Evolutionary conservation across 2,329 filamentous ascomycete genomes (phyloP).

Genomic region (Aplosporella prunicola): DNA sequence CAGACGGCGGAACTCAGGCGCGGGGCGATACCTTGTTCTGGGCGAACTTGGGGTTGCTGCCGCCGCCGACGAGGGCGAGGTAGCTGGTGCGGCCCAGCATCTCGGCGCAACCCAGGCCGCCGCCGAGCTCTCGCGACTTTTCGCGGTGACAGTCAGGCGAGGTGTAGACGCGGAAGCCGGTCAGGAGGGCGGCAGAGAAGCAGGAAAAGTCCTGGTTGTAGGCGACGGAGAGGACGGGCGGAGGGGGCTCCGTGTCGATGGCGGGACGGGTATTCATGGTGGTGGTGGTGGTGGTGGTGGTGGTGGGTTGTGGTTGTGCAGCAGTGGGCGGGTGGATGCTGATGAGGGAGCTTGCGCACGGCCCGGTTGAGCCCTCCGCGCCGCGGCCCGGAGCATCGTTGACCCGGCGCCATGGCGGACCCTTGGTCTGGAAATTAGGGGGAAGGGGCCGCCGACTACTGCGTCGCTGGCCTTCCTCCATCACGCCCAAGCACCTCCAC

Average conservation of each 20-base stretch:
- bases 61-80: constrained; percentile 80
- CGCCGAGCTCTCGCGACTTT: constrained; percentile 34
- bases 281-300: not conserved
- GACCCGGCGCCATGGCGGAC: constrained; percentile 9
- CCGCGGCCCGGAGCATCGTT: constrained; percentile 9
- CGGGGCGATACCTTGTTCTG: constrained; percentile 60
- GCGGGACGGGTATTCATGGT: constrained; percentile 81
- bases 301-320: not conserved
- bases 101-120: constrained; percentile 70
- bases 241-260: constrained; percentile 66
- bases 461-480: constrained; percentile 9
- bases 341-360: constrained; percentile 12
- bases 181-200: constrained; percentile 79
- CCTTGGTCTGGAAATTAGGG: constrained; percentile 13
- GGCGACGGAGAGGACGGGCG: constrained; percentile 68
- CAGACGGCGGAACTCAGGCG: not conserved
- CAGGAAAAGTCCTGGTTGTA: constrained; percentile 81
- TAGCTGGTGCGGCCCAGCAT: constrained; percentile 86
- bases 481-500: constrained; percentile 9
- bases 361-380: constrained; percentile 2
- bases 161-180: constrained; percentile 57
- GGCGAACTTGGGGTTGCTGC: constrained; percentile 73
- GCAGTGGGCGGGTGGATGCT: constrained; percentile 12
- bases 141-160: constrained; percentile 22
- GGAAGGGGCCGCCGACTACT: constrained; percentile 11